These are phyloP conservation scores for Solanum habrochaites DNA, from an alignment of 257 asterid genomes.

Conservation along the genomic window DNA sequence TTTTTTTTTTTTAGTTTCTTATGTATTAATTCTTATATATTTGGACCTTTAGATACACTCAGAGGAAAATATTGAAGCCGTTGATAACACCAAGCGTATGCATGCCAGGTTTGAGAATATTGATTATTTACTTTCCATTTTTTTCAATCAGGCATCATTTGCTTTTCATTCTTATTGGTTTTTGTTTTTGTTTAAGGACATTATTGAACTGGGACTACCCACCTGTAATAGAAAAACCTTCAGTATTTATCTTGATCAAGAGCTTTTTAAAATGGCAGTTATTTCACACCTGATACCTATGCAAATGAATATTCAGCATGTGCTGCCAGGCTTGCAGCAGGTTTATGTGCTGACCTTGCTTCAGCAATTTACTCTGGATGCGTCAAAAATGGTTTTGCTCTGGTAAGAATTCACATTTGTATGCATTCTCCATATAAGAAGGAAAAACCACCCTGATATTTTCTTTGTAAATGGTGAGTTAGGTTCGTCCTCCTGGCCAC, in stretches of 20 bases:
- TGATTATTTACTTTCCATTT: neutral
- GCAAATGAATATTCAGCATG: conserved; percentile 84
- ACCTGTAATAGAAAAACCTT: neutral
- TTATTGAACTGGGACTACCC: neutral
- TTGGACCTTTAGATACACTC: conserved; percentile 72
- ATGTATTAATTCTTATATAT: conserved; percentile 11
- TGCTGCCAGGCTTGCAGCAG: conserved; percentile 98
- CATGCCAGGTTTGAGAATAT: conserved; percentile 51
- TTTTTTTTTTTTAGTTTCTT: neutral
- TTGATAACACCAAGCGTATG: conserved; percentile 61
- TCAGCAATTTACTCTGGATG: conserved; percentile 62
- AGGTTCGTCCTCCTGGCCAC: conserved; percentile 99
- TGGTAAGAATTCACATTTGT: conserved; percentile 39
- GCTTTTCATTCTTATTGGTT: neutral
- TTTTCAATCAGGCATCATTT: neutral
- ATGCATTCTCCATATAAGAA: neutral
- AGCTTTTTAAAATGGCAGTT: conserved; percentile 37
- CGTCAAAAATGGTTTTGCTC: conserved; percentile 93
- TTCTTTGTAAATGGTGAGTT: conserved; percentile 8
- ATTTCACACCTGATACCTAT: conserved; percentile 96
- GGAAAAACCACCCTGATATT: conserved; percentile 7
- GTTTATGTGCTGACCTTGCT: conserved; percentile 95
- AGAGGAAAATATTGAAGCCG: conserved; percentile 72
- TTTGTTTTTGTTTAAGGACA: neutral
- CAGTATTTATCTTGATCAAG: neutral